Evolutionary conservation across 2,329 filamentous ascomycete species (phyloP), one percentile per base, ranked within the genome.

Genomic region (Pseudogymnoascus sp.): DNA sequence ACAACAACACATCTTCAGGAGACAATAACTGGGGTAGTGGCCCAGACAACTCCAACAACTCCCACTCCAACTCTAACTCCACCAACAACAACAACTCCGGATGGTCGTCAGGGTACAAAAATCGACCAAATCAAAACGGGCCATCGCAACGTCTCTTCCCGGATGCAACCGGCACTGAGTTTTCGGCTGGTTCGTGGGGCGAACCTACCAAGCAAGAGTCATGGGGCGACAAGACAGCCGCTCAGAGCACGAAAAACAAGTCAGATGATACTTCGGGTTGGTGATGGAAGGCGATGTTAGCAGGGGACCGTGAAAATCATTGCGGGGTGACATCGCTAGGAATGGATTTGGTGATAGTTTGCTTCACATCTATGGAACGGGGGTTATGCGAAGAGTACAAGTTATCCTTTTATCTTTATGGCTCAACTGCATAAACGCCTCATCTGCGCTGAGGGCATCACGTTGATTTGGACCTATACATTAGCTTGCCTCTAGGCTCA

Each of bases 151-250:
- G 48, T 2, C 33, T 55, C 10, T 55, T 55, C 15, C 48, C 48
- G 8, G 59, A 48, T 60, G 64, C 58, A 21, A 63, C 59, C 37
- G 60, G 59, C 13, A 65, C 58, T 13, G 58, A 40, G 13, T 37
- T 66, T 25, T 62, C 61, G 2, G 62, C 59, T 36, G 65, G 65
- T 31, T 64, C 62, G n/a, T 66, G 65, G 65, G 64, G 52, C 8
- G 64, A 59, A 6, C 48, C 48, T 33, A 9, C 29, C 9, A 55
- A 55, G 10, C 48, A 55, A 33, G 48, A 55, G 29, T 55, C 48
- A 2, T 60, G 60, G 60, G 60, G 60, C 25, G 60, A 61, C 42
- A 48, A 58, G 9, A 36, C 29, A 5, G 60, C 60, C 9, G 60
- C 60, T 10, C 60, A 61, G 42, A 61, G 60, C 12, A 59, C 58